These are phyloP conservation scores for Eucalyptus microcorys DNA, from an alignment of 345 rosid genomes.

Conservation along the genomic window DNA sequence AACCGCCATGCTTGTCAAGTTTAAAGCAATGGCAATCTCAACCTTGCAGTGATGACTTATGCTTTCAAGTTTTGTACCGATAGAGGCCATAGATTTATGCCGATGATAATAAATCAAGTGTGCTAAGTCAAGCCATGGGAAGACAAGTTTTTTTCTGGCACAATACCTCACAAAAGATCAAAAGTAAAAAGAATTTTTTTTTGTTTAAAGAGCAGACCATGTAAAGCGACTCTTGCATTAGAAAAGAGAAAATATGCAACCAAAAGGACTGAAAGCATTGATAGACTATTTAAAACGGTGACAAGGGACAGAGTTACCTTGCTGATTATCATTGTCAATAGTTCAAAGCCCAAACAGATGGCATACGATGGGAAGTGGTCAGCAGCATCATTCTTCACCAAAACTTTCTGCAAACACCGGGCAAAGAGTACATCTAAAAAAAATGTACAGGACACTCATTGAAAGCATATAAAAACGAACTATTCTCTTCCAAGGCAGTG, in stretches of 20 bases:
- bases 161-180: too few species aligned
- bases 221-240: not conserved
- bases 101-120: not conserved
- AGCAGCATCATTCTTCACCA: constrained; percentile 73
- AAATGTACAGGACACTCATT: not conserved
- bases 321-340: constrained; percentile 70
- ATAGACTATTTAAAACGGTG: not conserved
- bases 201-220: not conserved
- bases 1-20: fast-evolving
- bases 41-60: not conserved
- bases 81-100: not conserved
- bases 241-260: not conserved
- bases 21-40: too few species aligned
- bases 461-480: not conserved
- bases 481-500: not conserved
- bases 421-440: not conserved
- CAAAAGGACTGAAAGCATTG: not conserved
- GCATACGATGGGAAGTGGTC: constrained; percentile 76
- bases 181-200: fast-evolving
- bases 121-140: not conserved
- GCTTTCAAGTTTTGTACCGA: not conserved
- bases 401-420: constrained; percentile 36
- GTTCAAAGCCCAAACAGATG: constrained; percentile 81
- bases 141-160: too few species aligned
- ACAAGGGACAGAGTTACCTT: constrained; percentile 25